A percentile compares a stretch with the other conserved stretches of the same genome.
Conservation (phyloP, 1,139 yeast genomes). For the Fermentozyma sake region DNA sequence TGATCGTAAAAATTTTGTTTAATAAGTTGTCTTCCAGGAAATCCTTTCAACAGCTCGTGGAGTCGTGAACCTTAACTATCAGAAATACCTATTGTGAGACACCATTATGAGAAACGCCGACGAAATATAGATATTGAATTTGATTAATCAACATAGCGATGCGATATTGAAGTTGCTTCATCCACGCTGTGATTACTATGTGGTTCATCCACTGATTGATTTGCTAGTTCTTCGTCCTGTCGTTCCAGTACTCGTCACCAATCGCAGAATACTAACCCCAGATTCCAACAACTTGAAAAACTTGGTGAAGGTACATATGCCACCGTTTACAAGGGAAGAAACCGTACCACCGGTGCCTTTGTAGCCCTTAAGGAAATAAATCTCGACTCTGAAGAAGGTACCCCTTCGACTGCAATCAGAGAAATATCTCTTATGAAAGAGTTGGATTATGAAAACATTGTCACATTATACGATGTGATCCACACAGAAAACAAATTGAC, state of each 20-base stretch:
- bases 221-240: constrained; percentile 3
- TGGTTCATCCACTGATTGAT: too few relatives aligned
- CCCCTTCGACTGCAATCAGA: constrained; percentile 96
- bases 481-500: constrained; percentile 96
- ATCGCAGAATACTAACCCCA: constrained; percentile 10
- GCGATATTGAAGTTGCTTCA: too few relatives aligned
- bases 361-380: constrained; percentile 95
- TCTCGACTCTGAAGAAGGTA: constrained; percentile 94
- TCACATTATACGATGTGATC: constrained; percentile 88
- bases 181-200: too few relatives aligned
- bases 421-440: constrained; percentile 97
- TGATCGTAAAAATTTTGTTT: too few relatives aligned
- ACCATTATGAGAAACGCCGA: too few relatives aligned
- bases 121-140: too few relatives aligned
- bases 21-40: too few relatives aligned
- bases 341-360: constrained; percentile 83
- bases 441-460: constrained; percentile 89
- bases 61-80: too few relatives aligned
- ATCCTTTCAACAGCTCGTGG: too few relatives aligned
- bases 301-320: constrained; percentile 98
- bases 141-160: too few relatives aligned
- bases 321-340: constrained; percentile 93
- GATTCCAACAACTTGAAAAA: constrained; percentile 69
- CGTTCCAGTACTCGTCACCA: too few relatives aligned
- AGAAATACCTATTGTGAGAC: too few relatives aligned